Percentiles rank a stretch among this genome's conserved stretches.
Evolutionary conservation across 129 eudicot genomes (phyloP).

Genomic region (Chrysanthemum lavandulifolium): DNA sequence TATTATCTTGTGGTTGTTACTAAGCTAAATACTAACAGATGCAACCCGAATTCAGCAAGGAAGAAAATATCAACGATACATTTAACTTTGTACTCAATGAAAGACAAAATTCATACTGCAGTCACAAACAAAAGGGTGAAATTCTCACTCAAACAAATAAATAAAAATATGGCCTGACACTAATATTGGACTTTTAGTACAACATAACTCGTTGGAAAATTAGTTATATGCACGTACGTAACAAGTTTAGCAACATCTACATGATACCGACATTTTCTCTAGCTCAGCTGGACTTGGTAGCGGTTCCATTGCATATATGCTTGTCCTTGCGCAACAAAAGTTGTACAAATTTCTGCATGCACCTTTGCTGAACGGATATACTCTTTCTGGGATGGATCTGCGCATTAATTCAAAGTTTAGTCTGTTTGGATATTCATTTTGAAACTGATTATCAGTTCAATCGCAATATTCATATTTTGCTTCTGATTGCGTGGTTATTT

Average conservation of each 20-base stretch:
- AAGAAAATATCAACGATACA: background rate
- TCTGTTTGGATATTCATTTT: background rate
- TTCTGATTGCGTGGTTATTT: no score
- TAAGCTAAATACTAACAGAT: no score
- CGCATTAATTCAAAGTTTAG: slow-evolving; percentile 22
- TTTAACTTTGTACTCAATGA: slow-evolving; percentile 11
- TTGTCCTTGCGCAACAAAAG: slow-evolving; percentile 66
- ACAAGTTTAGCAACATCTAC: slow-evolving; percentile 57
- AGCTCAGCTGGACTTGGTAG: slow-evolving; percentile 71
- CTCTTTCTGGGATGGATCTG: slow-evolving; percentile 84
- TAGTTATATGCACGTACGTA: slow-evolving; percentile 19
- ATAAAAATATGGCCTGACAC: slow-evolving; percentile 17
- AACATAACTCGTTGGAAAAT: slow-evolving; percentile 21
- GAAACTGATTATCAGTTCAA: background rate
- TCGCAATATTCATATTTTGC: no score
- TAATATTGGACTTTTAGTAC: slow-evolving; percentile 21
- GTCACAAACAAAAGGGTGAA: slow-evolving; percentile 6
- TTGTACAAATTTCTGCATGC: slow-evolving; percentile 68
- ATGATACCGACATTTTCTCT: slow-evolving; percentile 68
- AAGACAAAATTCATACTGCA: background rate
- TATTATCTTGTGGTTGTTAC: no score
- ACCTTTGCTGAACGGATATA: slow-evolving; percentile 87
- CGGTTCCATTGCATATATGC: slow-evolving; percentile 56
- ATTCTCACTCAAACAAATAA: background rate
- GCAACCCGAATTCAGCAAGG: background rate